phyloP scores from a whole-genome alignment of 441 rosid genomes.

The Aleurites moluccanus region DNA sequence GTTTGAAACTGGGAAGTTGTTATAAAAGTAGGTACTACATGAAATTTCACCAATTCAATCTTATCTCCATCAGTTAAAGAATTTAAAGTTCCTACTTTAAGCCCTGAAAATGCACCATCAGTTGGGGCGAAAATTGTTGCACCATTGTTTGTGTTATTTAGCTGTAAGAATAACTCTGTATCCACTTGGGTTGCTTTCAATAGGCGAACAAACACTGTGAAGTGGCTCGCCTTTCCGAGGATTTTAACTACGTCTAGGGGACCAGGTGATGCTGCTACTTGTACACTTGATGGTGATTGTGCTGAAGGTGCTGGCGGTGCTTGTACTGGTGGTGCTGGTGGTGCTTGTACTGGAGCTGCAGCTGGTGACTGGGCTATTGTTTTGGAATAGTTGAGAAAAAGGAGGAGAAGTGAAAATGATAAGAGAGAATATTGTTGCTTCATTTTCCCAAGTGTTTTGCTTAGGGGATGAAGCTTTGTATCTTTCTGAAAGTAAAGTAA shows the following conservation, averaged over 20 bases:
- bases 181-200: conserved; percentile 19
- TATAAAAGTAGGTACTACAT: conserved; percentile 53
- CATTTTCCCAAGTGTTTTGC: conserved; percentile 22
- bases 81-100: conserved; percentile 16
- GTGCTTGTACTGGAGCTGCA: conserved; percentile 21
- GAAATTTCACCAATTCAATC: conserved; percentile 39
- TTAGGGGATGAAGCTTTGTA: not conserved
- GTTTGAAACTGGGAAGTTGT: conserved; percentile 72
- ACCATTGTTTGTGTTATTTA: conserved; percentile 26
- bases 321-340: conserved; percentile 15
- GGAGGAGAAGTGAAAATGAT: conserved; percentile 32
- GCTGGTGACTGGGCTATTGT: conserved; percentile 40
- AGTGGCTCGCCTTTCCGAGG: conserved; percentile 18
- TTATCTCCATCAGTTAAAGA: conserved; percentile 23
- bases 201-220: conserved; percentile 21
- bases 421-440: conserved; percentile 28
- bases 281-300: conserved; percentile 17
- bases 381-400: conserved; percentile 32
- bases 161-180: conserved; percentile 19
- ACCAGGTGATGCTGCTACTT: conserved; percentile 15
- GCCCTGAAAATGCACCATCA: conserved; percentile 22
- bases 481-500: not conserved
- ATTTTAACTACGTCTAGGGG: conserved; percentile 22
- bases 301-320: conserved; percentile 28
- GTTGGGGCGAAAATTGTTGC: conserved; percentile 22